These are phyloP conservation scores for Oryza nivara DNA, from an alignment of 176 grass and related monocot genomes.

Conservation along the genomic window DNA sequence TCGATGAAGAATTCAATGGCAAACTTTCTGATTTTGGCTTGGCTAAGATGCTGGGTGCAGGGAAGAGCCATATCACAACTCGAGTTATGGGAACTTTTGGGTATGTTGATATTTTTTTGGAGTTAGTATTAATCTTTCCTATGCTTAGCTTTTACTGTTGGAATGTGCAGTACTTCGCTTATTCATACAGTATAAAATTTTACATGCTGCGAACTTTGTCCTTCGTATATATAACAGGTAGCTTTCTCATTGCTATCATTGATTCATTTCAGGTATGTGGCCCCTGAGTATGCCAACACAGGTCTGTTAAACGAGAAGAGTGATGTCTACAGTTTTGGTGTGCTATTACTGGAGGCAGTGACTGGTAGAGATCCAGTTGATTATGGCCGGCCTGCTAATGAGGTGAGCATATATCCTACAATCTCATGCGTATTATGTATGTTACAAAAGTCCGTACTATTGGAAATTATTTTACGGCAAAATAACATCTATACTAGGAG, in stretches of 20 bases:
- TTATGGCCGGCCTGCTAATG: background rate
- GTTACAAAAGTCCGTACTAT: background rate
- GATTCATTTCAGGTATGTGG: background rate
- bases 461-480: background rate
- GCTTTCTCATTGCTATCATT: background rate
- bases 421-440: background rate
- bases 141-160: background rate
- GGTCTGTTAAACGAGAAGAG: background rate
- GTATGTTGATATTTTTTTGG: background rate
- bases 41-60: slow-evolving; percentile 1
- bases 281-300: background rate
- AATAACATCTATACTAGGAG: background rate
- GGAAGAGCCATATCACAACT: background rate
- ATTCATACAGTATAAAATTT: background rate
- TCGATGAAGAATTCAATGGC: background rate
- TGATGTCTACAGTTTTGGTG: background rate
- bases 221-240: background rate
- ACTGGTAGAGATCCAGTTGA: slow-evolving; percentile 1
- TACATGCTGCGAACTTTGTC: background rate
- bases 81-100: background rate
- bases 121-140: background rate
- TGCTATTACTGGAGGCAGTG: background rate
- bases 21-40: slow-evolving; percentile 3
- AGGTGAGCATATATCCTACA: slow-evolving; percentile 32
- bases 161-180: background rate